Conservation (phyloP, 192 early-diverging fungal genomes). For the Linderina pennispora region DNA sequence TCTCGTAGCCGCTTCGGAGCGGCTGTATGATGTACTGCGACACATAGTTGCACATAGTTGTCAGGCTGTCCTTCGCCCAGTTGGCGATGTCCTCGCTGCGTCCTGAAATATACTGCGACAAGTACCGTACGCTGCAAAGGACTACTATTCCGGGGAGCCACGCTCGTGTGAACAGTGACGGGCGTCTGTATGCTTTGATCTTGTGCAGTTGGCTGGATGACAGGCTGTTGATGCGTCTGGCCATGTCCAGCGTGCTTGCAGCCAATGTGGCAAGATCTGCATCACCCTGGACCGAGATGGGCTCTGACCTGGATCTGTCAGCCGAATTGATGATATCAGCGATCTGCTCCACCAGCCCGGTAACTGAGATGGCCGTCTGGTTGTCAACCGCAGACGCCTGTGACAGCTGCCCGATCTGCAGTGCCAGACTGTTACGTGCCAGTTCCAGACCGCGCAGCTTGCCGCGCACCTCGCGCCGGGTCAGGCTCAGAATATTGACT, state of each 20-base stretch:
- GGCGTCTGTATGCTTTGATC: conserved; percentile 32
- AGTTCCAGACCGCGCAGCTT: conserved; percentile 46
- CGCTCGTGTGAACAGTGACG: conserved; percentile 49
- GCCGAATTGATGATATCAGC: not conserved
- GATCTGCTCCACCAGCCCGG: conserved; percentile 15
- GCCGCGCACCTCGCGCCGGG: conserved; percentile 54
- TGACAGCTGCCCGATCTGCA: conserved; percentile 56
- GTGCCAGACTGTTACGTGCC: conserved; percentile 53
- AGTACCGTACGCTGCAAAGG: conserved; percentile 40
- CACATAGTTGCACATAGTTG: conserved; percentile 59
- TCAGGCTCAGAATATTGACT: conserved; percentile 41
- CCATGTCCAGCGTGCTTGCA: too few species aligned
- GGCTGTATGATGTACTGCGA: conserved; percentile 78
- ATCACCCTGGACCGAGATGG: conserved; percentile 9
- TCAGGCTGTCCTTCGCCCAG: conserved; percentile 45
- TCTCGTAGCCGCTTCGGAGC: conserved; percentile 61
- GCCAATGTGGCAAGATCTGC: conserved; percentile 5
- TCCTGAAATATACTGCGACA: conserved; percentile 43
- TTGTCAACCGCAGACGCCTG: conserved; percentile 8
- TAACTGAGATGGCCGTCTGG: too few species aligned
- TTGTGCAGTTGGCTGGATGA: too few species aligned
- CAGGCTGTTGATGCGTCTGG: too few species aligned
- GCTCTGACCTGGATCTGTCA: too few species aligned
- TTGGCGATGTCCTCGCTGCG: conserved; percentile 48
- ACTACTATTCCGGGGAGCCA: conserved; percentile 59